A percentile compares a stretch with the other conserved stretches of the same genome.
phyloP scores from a whole-genome alignment of 306 rosid genomes.

The Pterocarpus macrocarpus region DNA sequence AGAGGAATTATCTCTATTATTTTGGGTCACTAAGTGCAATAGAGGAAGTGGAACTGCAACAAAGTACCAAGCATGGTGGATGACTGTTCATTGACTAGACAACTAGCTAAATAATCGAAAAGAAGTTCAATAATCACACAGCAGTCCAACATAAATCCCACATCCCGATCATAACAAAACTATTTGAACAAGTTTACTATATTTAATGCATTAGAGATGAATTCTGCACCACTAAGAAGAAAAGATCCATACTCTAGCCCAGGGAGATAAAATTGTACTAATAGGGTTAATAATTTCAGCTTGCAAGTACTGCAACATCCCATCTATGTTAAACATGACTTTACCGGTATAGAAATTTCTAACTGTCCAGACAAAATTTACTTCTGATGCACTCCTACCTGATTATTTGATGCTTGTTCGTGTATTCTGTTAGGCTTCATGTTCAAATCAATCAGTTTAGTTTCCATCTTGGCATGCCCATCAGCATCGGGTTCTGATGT shows the following conservation, averaged over 20 bases:
- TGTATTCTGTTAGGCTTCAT: conserved; percentile 89
- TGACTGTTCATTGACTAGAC: conserved; percentile 15
- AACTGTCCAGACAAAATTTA: conserved; percentile 10
- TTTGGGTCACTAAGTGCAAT: not conserved
- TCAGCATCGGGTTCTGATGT: conserved; percentile 62
- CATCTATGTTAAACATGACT: conserved; percentile 21
- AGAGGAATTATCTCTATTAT: not conserved
- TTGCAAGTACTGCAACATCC: not conserved
- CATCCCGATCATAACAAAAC: not conserved
- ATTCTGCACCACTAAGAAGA: conserved; percentile 24
- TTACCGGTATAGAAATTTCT: conserved; percentile 4
- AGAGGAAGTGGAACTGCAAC: not conserved
- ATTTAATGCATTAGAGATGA: conserved; percentile 21
- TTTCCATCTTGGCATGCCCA: conserved; percentile 73
- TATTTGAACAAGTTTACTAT: conserved; percentile 9
- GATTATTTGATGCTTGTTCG: conserved; percentile 85
- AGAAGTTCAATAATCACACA: conserved; percentile 19
- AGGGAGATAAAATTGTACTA: conserved; percentile 1
- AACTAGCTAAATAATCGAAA: not conserved
- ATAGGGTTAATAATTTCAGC: not conserved
- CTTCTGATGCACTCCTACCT: conserved; percentile 60
- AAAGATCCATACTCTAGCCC: not conserved
- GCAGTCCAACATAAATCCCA: conserved; percentile 1
- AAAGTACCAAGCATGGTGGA: conserved; percentile 29
- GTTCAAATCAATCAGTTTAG: conserved; percentile 91